Conservation (phyloP, 2,329 filamentous ascomycete genomes). For the Cladophialophora exuberans region DNA sequence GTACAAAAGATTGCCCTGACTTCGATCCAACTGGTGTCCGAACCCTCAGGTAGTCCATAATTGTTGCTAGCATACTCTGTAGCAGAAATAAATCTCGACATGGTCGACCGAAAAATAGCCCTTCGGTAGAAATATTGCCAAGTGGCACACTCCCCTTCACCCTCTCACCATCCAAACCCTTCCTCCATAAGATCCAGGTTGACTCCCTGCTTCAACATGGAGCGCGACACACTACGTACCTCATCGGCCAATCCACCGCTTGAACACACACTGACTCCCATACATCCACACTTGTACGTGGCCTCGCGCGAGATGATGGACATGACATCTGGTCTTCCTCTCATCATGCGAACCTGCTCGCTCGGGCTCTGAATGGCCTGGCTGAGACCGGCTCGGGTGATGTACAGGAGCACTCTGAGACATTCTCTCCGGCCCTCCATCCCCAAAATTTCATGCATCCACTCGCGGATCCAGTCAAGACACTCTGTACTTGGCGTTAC, state of each 20-base stretch:
- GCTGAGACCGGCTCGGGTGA: constrained; percentile 84
- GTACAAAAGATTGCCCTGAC: too few species aligned
- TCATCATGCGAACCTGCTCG: constrained; percentile 85
- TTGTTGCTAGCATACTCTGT: too few species aligned
- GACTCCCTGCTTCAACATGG: constrained; percentile 58
- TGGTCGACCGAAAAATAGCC: too few species aligned
- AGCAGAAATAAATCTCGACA: too few species aligned
- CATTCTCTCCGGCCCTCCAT: constrained; percentile 82
- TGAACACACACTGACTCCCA: constrained; percentile 82
- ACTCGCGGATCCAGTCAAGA: constrained; percentile 90
- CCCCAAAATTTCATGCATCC: constrained; percentile 75
- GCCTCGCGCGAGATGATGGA: constrained; percentile 82
- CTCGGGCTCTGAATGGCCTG: constrained; percentile 78
- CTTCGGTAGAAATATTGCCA: too few species aligned
- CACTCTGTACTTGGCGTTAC: constrained; percentile 87
- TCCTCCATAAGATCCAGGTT: constrained; percentile 78
- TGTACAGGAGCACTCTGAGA: constrained; percentile 83
- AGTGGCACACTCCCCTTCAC: too few species aligned
- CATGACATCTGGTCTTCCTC: constrained; percentile 81
- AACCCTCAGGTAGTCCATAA: too few species aligned
- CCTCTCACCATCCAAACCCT: constrained; percentile 62
- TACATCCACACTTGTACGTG: constrained; percentile 79
- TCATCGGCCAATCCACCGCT: constrained; percentile 76
- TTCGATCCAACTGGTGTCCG: too few species aligned
- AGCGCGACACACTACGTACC: constrained; percentile 69